Base-by-base conservation (phyloP, 1,284 basidiomycete species). In the Cryptococcus sp. region DNA sequence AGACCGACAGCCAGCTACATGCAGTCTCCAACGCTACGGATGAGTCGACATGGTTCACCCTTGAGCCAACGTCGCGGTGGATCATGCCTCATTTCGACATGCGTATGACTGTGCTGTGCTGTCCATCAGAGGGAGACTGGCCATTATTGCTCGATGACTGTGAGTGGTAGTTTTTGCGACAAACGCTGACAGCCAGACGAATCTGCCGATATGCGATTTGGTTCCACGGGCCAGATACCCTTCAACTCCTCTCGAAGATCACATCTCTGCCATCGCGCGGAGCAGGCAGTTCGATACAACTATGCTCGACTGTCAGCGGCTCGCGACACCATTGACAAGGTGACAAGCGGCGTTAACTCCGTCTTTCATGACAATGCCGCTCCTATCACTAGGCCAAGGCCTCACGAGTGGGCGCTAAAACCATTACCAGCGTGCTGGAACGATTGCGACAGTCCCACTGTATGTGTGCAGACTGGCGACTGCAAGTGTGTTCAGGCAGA, bases 401-500 rank as follows among this genome's bases (percentile, higher is more conserved):
- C 75, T 0, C 54, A 71, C 56, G 61, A 70, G 13, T 80, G 78
- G 78, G 66, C 64, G 7, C 54, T 74, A n/a, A 72, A 69, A 49
- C 64, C 71, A 22, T 59, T 78, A 3, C 74, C 72, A 5, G 59
- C 74, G 11, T 80, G 78, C 64, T 77, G 73, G 70, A 80, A 80
- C 65, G 72, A 78, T 57, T 80, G 78, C 57, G 60, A 65, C 49
- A 70, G 68, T 47, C 78, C 78, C 15, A 67, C 72, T 4, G 66
- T 78, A 38, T 80, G 78, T 57, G 69, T 80, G n/a, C 72, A 79
- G 59, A 78, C 75, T 0, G 77, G 77, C 1, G 60, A 69, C 35
- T 80, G 78, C 59, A 73, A 75, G 31, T 80, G 78, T 47, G 75
- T 80, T 8, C 69, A 69, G 49, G 69, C 76, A 4, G 76, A 78